Evolutionary conservation across 805 yeast species (phyloP).

Genomic region (Wickerhamomyces bovis): DNA sequence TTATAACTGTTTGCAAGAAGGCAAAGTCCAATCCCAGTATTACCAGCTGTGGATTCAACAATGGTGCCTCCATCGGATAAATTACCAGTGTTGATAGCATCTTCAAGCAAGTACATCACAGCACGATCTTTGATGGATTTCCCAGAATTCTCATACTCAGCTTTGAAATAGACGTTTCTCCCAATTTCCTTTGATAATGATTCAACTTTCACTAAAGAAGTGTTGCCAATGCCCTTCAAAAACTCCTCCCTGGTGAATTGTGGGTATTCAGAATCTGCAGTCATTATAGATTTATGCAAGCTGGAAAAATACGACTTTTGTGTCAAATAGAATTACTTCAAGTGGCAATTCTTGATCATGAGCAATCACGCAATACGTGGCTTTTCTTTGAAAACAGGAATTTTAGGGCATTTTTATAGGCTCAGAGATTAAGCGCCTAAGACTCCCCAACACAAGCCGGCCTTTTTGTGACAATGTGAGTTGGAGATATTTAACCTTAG

Average conservation of each 20-base stretch:
- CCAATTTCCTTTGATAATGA: slow-evolving; percentile 60
- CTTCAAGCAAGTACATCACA: slow-evolving; percentile 60
- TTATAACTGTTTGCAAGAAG: slow-evolving; percentile 41
- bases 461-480: too few relatives aligned
- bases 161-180: slow-evolving; percentile 65
- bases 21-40: slow-evolving; percentile 79
- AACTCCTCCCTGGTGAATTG: slow-evolving; percentile 14
- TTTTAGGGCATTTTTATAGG: background rate
- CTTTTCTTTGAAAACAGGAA: background rate
- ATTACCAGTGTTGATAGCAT: slow-evolving; percentile 46
- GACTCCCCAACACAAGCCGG: background rate
- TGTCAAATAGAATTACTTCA: background rate
- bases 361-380: background rate
- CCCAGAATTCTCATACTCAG: slow-evolving; percentile 71
- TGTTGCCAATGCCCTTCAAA: slow-evolving; percentile 47
- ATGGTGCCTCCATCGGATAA: slow-evolving; percentile 61
- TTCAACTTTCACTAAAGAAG: slow-evolving; percentile 61
- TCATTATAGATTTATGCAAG: background rate
- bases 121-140: slow-evolving; percentile 83
- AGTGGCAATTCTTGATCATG: background rate
- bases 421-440: background rate
- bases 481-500: too few relatives aligned
- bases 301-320: background rate
- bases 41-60: slow-evolving; percentile 81
- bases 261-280: slow-evolving; percentile 10